Conservation (phyloP, 202 grass and related monocot species). For the Schoenoplectus tabernaemontani region DNA sequence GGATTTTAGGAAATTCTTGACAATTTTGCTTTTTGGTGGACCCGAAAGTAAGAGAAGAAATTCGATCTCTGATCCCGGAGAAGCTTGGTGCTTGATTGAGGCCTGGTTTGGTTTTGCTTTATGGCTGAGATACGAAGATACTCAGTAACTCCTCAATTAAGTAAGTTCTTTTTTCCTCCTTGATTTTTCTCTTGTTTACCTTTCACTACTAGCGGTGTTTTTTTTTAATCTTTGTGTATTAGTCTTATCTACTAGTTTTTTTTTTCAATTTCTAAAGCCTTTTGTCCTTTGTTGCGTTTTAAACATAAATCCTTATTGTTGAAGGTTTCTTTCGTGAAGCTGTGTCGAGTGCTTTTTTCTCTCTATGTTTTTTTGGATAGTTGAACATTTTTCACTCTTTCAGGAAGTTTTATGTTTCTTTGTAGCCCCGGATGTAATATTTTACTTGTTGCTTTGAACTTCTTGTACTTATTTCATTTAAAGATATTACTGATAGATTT, state of each 20-base stretch:
- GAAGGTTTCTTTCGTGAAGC: too few relatives aligned
- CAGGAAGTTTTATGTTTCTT: not conserved
- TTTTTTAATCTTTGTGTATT: not conserved
- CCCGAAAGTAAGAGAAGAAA: not conserved
- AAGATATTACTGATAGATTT: not conserved
- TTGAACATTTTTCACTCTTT: not conserved
- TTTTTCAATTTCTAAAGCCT: not conserved
- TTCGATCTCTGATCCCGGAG: not conserved
- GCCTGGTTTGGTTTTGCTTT: not conserved
- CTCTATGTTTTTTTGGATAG: not conserved
- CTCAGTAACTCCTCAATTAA: slow-evolving; percentile 18
- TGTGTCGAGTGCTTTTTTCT: not conserved
- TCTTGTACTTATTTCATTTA: not conserved
- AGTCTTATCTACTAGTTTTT: not conserved
- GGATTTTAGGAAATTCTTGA: not conserved
- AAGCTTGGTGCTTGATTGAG: slow-evolving; percentile 6
- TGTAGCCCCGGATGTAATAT: not conserved
- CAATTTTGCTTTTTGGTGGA: slow-evolving; percentile 7
- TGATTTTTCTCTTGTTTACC: not conserved
- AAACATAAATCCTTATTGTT: too few relatives aligned
- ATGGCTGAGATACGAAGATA: slow-evolving; percentile 19
- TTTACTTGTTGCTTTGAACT: not conserved
- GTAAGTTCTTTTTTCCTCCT: not conserved
- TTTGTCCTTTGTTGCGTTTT: not conserved
- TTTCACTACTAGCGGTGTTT: not conserved